Conservation (phyloP, 2,329 filamentous ascomycete genomes). For the Hymenoscyphus occultus region DNA sequence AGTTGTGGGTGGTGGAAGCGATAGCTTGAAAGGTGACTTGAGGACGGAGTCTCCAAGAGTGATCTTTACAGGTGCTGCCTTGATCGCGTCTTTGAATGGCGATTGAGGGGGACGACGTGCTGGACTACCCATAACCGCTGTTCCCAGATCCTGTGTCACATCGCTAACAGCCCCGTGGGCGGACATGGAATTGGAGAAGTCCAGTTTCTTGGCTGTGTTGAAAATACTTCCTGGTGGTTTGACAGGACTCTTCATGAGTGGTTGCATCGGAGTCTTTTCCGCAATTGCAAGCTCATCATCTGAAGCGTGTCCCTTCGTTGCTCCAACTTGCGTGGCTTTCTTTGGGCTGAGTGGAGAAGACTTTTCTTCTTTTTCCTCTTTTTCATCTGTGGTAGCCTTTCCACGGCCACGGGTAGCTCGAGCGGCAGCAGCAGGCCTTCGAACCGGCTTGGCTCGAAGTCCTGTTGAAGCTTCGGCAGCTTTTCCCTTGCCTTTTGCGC, state of each 20-base stretch:
- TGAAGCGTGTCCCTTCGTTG: constrained; percentile 45
- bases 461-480: constrained; percentile 38
- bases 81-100: constrained; percentile 53
- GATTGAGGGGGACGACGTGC: constrained; percentile 53
- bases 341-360: constrained; percentile 60
- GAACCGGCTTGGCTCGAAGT: constrained; percentile 47
- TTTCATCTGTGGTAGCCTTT: constrained; percentile 34
- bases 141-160: constrained; percentile 38
- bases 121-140: constrained; percentile 50
- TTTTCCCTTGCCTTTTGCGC: constrained; percentile 40
- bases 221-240: constrained; percentile 44
- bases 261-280: constrained; percentile 50
- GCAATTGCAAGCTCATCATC: constrained; percentile 58
- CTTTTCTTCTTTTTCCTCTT: constrained; percentile 37
- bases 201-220: constrained; percentile 37
- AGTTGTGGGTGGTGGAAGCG: constrained; percentile 27
- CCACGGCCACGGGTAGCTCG: constrained; percentile 33
- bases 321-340: constrained; percentile 58
- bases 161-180: constrained; percentile 36
- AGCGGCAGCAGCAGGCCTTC: constrained; percentile 41
- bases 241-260: constrained; percentile 54
- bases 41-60: constrained; percentile 29
- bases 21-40: constrained; percentile 34
- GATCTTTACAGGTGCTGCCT: constrained; percentile 52
- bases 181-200: constrained; percentile 35